Evolutionary conservation across 1,284 basidiomycete genomes (phyloP), one percentile per base, ranked within the genome.

Genomic region (Xanthoconium separans): DNA sequence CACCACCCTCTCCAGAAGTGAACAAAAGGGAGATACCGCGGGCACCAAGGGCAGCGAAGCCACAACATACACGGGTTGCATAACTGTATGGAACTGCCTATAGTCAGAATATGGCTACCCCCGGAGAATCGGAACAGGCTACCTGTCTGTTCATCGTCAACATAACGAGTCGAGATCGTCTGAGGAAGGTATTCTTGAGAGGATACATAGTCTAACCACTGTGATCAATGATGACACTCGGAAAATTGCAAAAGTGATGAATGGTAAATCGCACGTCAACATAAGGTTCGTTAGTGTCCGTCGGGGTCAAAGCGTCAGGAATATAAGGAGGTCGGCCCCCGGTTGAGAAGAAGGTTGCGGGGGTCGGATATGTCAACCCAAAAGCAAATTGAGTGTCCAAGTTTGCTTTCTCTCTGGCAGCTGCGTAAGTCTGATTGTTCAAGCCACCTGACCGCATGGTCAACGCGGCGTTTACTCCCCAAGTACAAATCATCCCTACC

Each of bases 361-460:
- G 76, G 33, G 74, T 76, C 22, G 72, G 72, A 56, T 76, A 77
- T 1, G 83, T 75, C 27, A 88, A 55, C 24, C 86, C 87, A 58
- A 81, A 84, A 2, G 77, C 85, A 72, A 80, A 87, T 65, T 85
- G 87, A 8, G 74, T 78, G 66, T 89, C 91, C 56, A 93, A 70
- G 61, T 89, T 79, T 13, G 89, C 89, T 68, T 93, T 90, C 6
- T 62, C 66, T 1, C 87, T 88, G 12, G 87, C 81, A 18, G 72
- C 70, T 1, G 68, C 63, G 16, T 72, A 57, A 34, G 63, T 81
- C 68, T 93, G 89, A 56, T 77, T 75, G 62, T 91, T 89, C 53
- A 75, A 48, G 4, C 82, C 86, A 50, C 80, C 85, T 59, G 48
- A 43, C 15, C 18, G 48, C 11, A 53, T 50, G 24, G 16, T 50